A percentile compares a stretch with the other conserved stretches of the same genome.
Conservation (phyloP, 176 grass and related monocot genomes). For the Stipa capillata region DNA sequence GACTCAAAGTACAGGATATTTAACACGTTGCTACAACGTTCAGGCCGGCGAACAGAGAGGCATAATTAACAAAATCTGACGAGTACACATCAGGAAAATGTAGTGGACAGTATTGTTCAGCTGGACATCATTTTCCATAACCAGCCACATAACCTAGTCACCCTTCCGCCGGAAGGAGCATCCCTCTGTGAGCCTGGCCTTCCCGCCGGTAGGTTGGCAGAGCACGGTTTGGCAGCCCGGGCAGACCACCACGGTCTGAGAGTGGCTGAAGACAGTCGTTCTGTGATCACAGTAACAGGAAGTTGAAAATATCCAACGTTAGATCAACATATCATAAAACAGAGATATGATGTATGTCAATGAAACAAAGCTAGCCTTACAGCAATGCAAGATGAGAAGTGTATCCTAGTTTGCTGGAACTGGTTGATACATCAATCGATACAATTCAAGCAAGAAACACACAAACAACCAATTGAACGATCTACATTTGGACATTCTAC, state of each 20-base stretch:
- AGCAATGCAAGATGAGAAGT: background rate
- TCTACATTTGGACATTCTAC: too few species aligned
- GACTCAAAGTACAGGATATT: too few species aligned
- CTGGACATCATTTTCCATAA: background rate
- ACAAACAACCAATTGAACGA: too few species aligned
- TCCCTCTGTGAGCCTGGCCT: conserved; percentile 53
- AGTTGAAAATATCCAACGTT: background rate
- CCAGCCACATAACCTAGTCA: background rate
- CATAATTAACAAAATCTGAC: background rate
- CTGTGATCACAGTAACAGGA: conserved; percentile 10
- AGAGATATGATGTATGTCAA: background rate
- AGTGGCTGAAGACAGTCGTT: conserved; percentile 65
- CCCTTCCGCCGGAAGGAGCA: conserved; percentile 62
- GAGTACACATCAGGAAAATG: background rate
- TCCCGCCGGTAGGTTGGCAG: conserved; percentile 57
- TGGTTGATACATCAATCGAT: background rate
- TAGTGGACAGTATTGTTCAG: background rate
- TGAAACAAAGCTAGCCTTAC: background rate
- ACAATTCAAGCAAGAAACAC: background rate
- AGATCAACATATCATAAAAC: background rate
- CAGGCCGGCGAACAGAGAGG: background rate
- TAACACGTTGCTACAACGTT: too few species aligned
- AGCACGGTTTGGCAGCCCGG: conserved; percentile 45
- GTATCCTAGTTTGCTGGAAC: background rate
- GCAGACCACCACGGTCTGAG: conserved; percentile 54